Conservation (phyloP, 2,329 filamentous ascomycete species). For the Fusarium sp. region DNA sequence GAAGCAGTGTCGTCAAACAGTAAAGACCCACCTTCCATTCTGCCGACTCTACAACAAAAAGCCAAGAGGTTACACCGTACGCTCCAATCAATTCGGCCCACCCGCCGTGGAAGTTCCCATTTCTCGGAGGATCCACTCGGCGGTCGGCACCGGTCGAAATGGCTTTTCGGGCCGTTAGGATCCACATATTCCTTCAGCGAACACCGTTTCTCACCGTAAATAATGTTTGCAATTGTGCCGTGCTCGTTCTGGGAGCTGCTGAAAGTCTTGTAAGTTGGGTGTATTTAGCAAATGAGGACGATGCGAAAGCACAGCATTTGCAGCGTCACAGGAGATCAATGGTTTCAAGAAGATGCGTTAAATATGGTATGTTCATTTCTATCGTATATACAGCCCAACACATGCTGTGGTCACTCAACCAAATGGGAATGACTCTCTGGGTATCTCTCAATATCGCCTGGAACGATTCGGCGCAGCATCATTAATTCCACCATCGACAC, state of each 20-base stretch:
- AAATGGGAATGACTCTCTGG: conserved; percentile 8
- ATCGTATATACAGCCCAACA: conserved; percentile 19
- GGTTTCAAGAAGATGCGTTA: background rate
- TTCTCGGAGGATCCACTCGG: background rate
- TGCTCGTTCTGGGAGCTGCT: too few species aligned
- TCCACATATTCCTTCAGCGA: background rate
- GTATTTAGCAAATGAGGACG: background rate
- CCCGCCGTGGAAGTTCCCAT: background rate
- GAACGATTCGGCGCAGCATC: conserved; percentile 1
- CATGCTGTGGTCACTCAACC: conserved; percentile 20
- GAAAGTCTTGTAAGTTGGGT: too few species aligned
- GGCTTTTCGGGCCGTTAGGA: conserved; percentile 6
- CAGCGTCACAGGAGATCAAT: background rate
- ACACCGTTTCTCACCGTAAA: background rate
- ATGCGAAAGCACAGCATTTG: background rate
- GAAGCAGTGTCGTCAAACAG: too few species aligned
- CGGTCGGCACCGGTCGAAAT: background rate
- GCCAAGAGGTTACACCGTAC: background rate
- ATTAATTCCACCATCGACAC: background rate
- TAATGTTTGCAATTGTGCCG: background rate
- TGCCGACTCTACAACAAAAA: background rate
- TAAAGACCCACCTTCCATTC: too few species aligned
- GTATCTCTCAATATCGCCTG: conserved; percentile 19
- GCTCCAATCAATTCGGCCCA: background rate
- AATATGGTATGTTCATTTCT: conserved; percentile 18